Percentiles rank a stretch among this genome's conserved stretches.
Conservation (phyloP, 805 yeast species). For the Yamadazyma tumulicola region DNA sequence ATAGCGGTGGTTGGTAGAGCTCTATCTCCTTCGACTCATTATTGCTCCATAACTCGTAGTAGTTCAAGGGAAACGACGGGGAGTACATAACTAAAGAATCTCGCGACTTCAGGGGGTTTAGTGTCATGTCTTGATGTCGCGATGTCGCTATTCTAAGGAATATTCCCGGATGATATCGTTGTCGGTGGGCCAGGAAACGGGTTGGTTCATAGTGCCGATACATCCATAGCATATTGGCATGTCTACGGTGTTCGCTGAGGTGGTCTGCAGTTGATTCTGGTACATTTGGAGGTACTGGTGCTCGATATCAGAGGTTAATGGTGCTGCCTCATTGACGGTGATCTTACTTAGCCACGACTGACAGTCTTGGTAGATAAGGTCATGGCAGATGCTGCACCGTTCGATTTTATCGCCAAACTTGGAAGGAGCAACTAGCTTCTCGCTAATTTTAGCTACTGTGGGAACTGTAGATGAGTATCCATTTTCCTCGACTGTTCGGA, state of each 20-base stretch:
- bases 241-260: not conserved
- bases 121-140: too few species aligned
- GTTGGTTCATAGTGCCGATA: constrained; percentile 50
- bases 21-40: constrained; percentile 12
- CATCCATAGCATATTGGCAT: constrained; percentile 75
- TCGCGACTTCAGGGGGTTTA: too few species aligned
- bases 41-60: constrained; percentile 14
- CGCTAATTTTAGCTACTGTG: constrained; percentile 87
- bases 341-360: constrained; percentile 64
- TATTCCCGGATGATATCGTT: constrained; percentile 46
- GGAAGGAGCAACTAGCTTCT: constrained; percentile 58
- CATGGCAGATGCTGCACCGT: constrained; percentile 57
- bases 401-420: constrained; percentile 8
- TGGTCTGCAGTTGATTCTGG: not conserved
- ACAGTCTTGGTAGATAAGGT: constrained; percentile 53
- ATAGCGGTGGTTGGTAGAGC: constrained; percentile 48
- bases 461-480: constrained; percentile 88
- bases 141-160: constrained; percentile 10
- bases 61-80: constrained; percentile 11
- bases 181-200: constrained; percentile 30
- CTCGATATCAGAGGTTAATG: constrained; percentile 42
- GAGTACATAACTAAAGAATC: constrained; percentile 13
- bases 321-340: constrained; percentile 57
- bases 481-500: constrained; percentile 59
- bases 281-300: constrained; percentile 16